These are phyloP conservation scores for Lineolata rhizophorae DNA, from an alignment of 495 filamentous ascomycete genomes.

Conservation along the genomic window DNA sequence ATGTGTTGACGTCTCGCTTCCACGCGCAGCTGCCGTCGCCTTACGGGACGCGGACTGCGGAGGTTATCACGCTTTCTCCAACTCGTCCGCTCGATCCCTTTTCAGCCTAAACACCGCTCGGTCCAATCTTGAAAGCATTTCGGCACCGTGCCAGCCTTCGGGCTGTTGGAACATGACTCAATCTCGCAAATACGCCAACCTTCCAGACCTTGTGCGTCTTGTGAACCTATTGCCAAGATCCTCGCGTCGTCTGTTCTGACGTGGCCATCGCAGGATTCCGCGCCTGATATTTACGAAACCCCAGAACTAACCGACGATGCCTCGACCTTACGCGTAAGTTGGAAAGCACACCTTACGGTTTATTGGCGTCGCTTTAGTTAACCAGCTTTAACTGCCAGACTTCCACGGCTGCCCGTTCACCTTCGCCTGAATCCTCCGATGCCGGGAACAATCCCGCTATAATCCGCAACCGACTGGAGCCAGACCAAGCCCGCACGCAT, in stretches of 20 bases:
- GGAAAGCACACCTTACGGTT: conserved; percentile 4
- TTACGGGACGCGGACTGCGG: not conserved
- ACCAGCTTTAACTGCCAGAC: conserved; percentile 1
- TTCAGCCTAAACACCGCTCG: not conserved
- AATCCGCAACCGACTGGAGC: conserved; percentile 47
- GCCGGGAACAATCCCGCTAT: conserved; percentile 36
- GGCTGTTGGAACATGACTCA: conserved; percentile 4
- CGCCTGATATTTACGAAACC: conserved; percentile 89
- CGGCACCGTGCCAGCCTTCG: no score
- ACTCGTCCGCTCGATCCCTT: not conserved
- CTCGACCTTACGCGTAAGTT: conserved; percentile 53
- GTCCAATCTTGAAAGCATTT: not conserved
- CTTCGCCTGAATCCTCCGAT: conserved; percentile 27
- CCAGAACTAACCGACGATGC: conserved; percentile 74
- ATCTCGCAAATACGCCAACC: conserved; percentile 3
- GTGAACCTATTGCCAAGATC: not conserved
- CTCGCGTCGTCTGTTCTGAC: conserved; percentile 1
- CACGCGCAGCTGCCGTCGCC: not conserved
- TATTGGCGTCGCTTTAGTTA: no score
- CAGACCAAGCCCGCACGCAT: conserved; percentile 53
- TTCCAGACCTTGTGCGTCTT: conserved; percentile 4
- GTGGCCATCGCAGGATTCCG: conserved; percentile 52
- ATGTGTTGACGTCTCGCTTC: not conserved
- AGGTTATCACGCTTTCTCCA: not conserved
- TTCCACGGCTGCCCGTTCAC: conserved; percentile 37